Evolutionary conservation across 169 alveolate genomes (phyloP), one percentile per base, ranked within the genome.

Genomic region (Eimeria sp.): DNA sequence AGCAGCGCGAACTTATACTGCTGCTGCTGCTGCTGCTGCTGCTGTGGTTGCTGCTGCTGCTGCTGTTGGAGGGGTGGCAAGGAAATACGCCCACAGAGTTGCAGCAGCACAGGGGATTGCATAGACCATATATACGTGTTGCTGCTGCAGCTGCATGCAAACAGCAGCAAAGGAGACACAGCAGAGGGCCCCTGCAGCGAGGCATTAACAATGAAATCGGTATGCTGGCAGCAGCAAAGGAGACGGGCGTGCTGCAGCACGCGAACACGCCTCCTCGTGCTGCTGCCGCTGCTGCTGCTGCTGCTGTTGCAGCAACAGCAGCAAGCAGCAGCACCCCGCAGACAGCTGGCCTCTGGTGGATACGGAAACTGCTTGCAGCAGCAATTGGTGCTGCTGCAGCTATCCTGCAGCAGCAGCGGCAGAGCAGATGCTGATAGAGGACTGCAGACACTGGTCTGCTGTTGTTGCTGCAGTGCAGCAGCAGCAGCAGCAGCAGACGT

Each of bases 161-260:
- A 14, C 61, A 54, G 78, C 76, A 51, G 75, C 76, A 57, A n/a
- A 4, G 78, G 78, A n/a, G 78, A 84, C 92, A 84, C 92, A 22
- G 92, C 73, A 51, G 92, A 30, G 14, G 73, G 78, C 49, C 47
- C 76, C 92, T 25, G 61, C 27, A 58, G 92, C 16, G 76, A 25
- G 27, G 92, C 92, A n/a, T 51, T 73, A 7, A 43, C 76, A 6
- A 58, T 58, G 22, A 25, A 51, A n/a, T 84, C 78, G 30, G 76
- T 54, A 25, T 78, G 89, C 89, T 78, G 89, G 27, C 70, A 43
- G 89, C 89, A 78, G 89, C 89, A 78, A 30, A 78, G 61, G 67
- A 78, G 67, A 6, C 63, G 22, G 18, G 89, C 89, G 40, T 43
- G 57, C 67, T 43, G 89, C 89, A 78, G 65, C 89, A 78, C 65